A percentile compares a stretch with the other conserved stretches of the same genome.
Evolutionary conservation across 495 filamentous ascomycete species (phyloP).

Genomic region (Penicillium coprophilum): DNA sequence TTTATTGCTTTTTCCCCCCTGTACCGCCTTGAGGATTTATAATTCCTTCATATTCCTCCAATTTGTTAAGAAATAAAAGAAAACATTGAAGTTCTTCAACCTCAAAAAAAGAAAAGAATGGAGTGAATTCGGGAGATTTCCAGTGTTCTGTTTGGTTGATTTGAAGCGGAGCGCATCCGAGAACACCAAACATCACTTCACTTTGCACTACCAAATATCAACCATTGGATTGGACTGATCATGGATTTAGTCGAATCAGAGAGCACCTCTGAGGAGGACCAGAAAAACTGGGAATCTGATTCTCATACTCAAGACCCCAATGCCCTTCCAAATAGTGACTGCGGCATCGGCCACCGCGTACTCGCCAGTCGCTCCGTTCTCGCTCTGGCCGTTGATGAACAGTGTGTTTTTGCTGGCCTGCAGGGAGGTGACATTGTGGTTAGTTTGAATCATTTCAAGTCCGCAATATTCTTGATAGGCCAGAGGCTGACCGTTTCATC

Average conservation of each 20-base stretch:
- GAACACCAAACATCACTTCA: conserved; percentile 7
- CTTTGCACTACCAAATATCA: not conserved
- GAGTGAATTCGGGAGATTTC: not conserved
- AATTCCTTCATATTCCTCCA: conserved; percentile 1
- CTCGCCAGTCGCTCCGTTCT: conserved; percentile 48
- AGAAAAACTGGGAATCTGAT: conserved; percentile 43
- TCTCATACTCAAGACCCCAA: conserved; percentile 16
- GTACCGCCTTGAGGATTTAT: conserved; percentile 29
- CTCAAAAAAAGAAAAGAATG: not conserved
- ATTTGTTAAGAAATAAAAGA: not conserved
- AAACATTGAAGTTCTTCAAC: not conserved
- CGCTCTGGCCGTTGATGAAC: conserved; percentile 47
- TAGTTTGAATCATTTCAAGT: no score
- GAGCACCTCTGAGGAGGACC: conserved; percentile 42
- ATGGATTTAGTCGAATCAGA: conserved; percentile 47
- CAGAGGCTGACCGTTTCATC: conserved; percentile 16
- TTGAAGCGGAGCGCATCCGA: conserved; percentile 2
- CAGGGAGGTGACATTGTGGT: conserved; percentile 89
- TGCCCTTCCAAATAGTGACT: conserved; percentile 30
- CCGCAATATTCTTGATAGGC: no score
- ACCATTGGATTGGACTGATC: not conserved
- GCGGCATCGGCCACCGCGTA: conserved; percentile 49
- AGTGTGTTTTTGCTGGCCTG: conserved; percentile 70
- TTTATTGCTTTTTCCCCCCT: conserved; percentile 12
- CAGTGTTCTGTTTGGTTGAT: conserved; percentile 6